These are phyloP conservation scores for Sporothrix inflata DNA, from an alignment of 2,329 filamentous ascomycete species.

Conservation along the genomic window DNA sequence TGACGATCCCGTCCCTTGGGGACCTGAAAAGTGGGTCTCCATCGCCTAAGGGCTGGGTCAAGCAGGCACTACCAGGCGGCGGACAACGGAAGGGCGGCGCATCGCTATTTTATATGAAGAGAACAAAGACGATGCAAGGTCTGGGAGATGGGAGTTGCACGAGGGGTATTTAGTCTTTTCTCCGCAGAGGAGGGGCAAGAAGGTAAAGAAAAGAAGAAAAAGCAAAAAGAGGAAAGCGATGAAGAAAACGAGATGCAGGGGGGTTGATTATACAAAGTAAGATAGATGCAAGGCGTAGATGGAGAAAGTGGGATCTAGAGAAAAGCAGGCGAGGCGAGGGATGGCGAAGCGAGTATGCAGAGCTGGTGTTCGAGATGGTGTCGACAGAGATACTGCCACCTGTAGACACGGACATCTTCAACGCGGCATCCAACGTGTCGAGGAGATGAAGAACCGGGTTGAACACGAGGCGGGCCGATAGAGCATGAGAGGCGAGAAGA, in stretches of 20 bases:
- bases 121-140: slow-evolving; percentile 18
- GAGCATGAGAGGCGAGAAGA: too few species aligned
- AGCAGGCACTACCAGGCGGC: not conserved
- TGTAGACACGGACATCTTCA: slow-evolving; percentile 1
- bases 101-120: slow-evolving; percentile 6
- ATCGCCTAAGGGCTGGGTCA: not conserved
- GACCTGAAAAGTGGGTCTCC: slow-evolving; percentile 20
- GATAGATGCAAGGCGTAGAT: slow-evolving; percentile 5
- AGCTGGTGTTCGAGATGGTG: not conserved
- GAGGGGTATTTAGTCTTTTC: slow-evolving; percentile 1
- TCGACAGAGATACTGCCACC: not conserved
- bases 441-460: not conserved
- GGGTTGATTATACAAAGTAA: not conserved
- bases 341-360: not conserved
- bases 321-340: not conserved
- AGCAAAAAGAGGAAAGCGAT: not conserved
- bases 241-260: slow-evolving; percentile 12
- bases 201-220: not conserved
- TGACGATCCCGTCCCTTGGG: slow-evolving; percentile 27
- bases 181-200: not conserved
- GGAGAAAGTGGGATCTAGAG: not conserved
- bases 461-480: not conserved
- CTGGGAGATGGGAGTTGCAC: slow-evolving; percentile 6
- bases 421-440: not conserved
- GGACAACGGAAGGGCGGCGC: not conserved